Percentiles rank a stretch among this genome's conserved stretches.
These are phyloP conservation scores for Uromyces viciae-fabae DNA, from an alignment of 1,284 basidiomycete genomes.

Conservation along the genomic window DNA sequence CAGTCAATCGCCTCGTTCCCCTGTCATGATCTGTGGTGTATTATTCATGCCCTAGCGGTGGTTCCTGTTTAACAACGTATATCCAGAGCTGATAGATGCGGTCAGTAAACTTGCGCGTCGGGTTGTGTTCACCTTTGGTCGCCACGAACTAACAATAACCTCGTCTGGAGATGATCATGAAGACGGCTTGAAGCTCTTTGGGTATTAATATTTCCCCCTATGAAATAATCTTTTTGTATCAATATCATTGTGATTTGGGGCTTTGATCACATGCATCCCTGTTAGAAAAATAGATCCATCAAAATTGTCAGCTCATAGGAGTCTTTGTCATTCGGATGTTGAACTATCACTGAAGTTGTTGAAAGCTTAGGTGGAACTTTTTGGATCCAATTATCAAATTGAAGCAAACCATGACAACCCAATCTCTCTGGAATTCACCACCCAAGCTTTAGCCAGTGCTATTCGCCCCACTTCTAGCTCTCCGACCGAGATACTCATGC, in stretches of 20 bases:
- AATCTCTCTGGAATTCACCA: constrained; percentile 37
- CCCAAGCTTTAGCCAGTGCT: constrained; percentile 26
- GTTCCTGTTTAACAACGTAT: background rate
- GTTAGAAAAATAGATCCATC: constrained; percentile 1
- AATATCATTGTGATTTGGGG: background rate
- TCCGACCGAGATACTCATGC: constrained; percentile 25
- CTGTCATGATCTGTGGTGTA: background rate
- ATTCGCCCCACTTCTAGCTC: constrained; percentile 19
- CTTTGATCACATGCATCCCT: background rate
- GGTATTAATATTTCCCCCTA: too few species aligned
- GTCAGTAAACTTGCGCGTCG: constrained; percentile 34
- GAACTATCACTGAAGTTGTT: background rate
- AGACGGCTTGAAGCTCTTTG: constrained; percentile 33
- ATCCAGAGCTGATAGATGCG: constrained; percentile 26
- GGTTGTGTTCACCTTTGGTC: constrained; percentile 24
- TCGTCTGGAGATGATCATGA: constrained; percentile 36
- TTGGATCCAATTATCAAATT: constrained; percentile 18
- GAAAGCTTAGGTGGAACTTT: constrained; percentile 4
- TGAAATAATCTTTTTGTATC: background rate
- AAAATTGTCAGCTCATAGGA: background rate
- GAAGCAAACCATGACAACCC: constrained; percentile 20
- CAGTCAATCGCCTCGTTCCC: background rate
- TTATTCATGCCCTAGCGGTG: background rate
- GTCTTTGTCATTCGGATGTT: background rate
- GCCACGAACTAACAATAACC: background rate